A percentile compares a stretch with the other conserved stretches of the same genome.
Evolutionary conservation across 108 stramenopile species (phyloP).

Genomic region (Discostella stelligeroides): DNA sequence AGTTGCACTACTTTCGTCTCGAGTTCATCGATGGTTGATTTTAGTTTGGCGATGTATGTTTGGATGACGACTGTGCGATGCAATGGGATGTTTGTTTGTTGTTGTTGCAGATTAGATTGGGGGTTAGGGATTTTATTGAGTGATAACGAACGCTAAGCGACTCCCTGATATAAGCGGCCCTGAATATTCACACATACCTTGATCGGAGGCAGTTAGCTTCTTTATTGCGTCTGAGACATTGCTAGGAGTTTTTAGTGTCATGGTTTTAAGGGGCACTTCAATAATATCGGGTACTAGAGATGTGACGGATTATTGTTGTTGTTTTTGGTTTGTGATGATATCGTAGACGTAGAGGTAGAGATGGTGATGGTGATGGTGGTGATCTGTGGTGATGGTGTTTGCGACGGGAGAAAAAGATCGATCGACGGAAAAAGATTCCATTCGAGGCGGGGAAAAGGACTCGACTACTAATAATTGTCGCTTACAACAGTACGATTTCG

Average conservation of each 20-base stretch:
- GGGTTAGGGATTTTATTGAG: background rate
- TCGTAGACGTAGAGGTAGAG: too few relatives aligned
- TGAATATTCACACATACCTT: slow-evolving; percentile 33
- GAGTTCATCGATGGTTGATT: slow-evolving; percentile 48
- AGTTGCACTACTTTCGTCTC: slow-evolving; percentile 29
- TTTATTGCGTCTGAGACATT: slow-evolving; percentile 52
- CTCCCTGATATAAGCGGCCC: too few relatives aligned
- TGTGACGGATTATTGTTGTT: too few relatives aligned
- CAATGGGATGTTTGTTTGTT: background rate
- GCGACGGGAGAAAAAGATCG: too few relatives aligned
- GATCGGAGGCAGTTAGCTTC: slow-evolving; percentile 52
- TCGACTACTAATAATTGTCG: too few relatives aligned
- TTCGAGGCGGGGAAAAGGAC: too few relatives aligned
- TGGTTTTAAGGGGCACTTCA: slow-evolving; percentile 15
- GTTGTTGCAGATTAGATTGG: background rate
- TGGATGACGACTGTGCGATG: slow-evolving; percentile 52
- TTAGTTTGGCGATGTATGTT: slow-evolving; percentile 49
- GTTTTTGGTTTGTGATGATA: too few relatives aligned
- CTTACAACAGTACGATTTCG: too few relatives aligned
- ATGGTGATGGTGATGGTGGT: background rate
- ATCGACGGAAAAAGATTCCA: too few relatives aligned
- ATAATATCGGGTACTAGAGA: too few relatives aligned
- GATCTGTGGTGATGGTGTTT: too few relatives aligned
- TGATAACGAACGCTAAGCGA: too few relatives aligned
- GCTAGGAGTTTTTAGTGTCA: slow-evolving; percentile 42